Conservation (phyloP, 805 yeast species). For the Candida alai region DNA sequence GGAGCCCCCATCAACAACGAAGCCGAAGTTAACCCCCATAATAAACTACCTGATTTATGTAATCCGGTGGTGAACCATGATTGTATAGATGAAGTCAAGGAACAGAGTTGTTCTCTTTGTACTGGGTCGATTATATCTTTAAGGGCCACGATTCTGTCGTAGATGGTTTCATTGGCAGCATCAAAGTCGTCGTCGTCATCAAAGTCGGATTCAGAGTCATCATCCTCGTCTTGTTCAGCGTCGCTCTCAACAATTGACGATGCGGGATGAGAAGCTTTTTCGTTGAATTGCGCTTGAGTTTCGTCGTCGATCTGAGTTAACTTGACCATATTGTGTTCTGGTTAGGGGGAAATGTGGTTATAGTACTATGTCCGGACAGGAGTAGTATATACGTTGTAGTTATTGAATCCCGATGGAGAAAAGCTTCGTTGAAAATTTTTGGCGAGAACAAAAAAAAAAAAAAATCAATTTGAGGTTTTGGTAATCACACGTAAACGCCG, state of each 20-base stretch:
- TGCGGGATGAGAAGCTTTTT: slow-evolving; percentile 24
- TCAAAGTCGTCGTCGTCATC: slow-evolving; percentile 70
- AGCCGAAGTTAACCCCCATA: slow-evolving; percentile 85
- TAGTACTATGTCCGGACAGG: too few relatives aligned
- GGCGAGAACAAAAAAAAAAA: too few relatives aligned
- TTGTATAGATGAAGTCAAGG: slow-evolving; percentile 28
- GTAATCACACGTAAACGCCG: too few relatives aligned
- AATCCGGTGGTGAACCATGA: slow-evolving; percentile 40
- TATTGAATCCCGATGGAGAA: too few relatives aligned
- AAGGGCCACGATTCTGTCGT: slow-evolving; percentile 86
- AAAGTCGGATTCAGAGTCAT: slow-evolving; percentile 42
- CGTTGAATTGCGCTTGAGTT: slow-evolving; percentile 35
- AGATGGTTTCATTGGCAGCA: slow-evolving; percentile 72
- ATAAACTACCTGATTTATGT: slow-evolving; percentile 63
- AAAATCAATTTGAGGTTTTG: too few relatives aligned
- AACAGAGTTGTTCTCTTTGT: slow-evolving; percentile 53
- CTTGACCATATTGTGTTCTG: slow-evolving; percentile 59
- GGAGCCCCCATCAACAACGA: slow-evolving; percentile 90
- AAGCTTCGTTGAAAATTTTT: too few relatives aligned
- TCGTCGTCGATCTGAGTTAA: slow-evolving; percentile 70
- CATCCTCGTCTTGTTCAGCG: slow-evolving; percentile 24
- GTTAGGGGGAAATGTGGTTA: too few relatives aligned
- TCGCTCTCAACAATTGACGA: slow-evolving; percentile 18
- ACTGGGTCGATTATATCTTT: slow-evolving; percentile 89
- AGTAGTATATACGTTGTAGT: too few relatives aligned